Percentiles rank a stretch among this genome's conserved stretches.
phyloP scores from a whole-genome alignment of 306 rosid species.

The Dryas alaskensis region DNA sequence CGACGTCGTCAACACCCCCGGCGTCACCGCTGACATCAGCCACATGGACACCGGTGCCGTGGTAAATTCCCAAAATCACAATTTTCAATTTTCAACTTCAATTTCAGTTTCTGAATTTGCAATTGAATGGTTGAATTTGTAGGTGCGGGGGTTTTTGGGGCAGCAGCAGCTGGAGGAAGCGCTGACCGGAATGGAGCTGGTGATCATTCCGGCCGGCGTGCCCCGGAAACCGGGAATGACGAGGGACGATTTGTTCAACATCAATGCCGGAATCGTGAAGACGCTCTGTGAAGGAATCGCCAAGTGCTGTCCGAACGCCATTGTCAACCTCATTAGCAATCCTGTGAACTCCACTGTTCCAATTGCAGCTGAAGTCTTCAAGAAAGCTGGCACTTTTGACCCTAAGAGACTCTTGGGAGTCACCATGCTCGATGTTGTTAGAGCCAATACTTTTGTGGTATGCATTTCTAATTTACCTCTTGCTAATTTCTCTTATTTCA shows the following conservation, averaged over 20 bases:
- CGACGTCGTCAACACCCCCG: slow-evolving; percentile 89
- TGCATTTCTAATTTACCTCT: background rate
- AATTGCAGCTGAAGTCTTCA: slow-evolving; percentile 93
- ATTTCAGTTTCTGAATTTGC: background rate
- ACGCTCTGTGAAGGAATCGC: slow-evolving; percentile 83
- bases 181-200: slow-evolving; percentile 81
- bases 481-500: background rate
- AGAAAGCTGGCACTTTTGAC: slow-evolving; percentile 84
- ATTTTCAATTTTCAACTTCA: background rate
- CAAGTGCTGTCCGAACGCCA: slow-evolving; percentile 79
- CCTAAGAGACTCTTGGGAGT: slow-evolving; percentile 85
- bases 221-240: slow-evolving; percentile 99
- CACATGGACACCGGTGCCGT: slow-evolving; percentile 99
- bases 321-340: slow-evolving; percentile 94
- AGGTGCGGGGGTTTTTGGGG: slow-evolving; percentile 96
- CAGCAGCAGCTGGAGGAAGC: slow-evolving; percentile 82
- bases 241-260: slow-evolving; percentile 90
- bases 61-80: slow-evolving; percentile 37
- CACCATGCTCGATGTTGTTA: slow-evolving; percentile 83
- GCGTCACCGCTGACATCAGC: slow-evolving; percentile 94
- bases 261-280: slow-evolving; percentile 95
- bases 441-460: slow-evolving; percentile 99
- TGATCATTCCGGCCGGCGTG: slow-evolving; percentile 89
- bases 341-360: slow-evolving; percentile 96
- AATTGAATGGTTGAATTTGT: background rate